phyloP scores from a whole-genome alignment of 2,329 filamentous ascomycete genomes.

The Neofusicoccum laricinum region DNA sequence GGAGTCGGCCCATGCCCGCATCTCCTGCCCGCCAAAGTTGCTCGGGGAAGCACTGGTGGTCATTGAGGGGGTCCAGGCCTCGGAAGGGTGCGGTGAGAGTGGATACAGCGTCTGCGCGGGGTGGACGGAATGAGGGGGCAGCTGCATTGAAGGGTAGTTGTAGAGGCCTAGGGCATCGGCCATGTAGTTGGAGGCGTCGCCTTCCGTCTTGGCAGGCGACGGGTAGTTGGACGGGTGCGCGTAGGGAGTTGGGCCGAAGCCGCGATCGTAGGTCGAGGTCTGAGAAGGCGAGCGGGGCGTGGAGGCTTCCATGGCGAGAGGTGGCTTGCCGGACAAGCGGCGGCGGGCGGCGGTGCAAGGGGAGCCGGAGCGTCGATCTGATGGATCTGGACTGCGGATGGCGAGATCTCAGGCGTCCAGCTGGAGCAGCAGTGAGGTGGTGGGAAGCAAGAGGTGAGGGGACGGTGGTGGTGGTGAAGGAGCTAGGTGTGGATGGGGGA shows the following conservation, averaged over 20 bases:
- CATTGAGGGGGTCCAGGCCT: conserved; percentile 27
- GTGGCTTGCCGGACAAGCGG: not conserved
- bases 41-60: no score
- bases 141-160: conserved; percentile 23
- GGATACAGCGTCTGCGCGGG: conserved; percentile 24
- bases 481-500: conserved; percentile 16
- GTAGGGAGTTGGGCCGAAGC: conserved; percentile 1
- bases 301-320: conserved; percentile 1
- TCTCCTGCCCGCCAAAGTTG: conserved; percentile 25
- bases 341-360: not conserved
- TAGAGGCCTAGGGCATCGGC: conserved; percentile 34
- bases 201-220: conserved; percentile 32
- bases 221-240: conserved; percentile 33
- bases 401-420: conserved; percentile 6
- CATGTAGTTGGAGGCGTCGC: conserved; percentile 26
- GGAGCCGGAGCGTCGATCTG: not conserved
- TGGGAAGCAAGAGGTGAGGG: not conserved
- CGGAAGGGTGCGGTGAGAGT: conserved; percentile 35
- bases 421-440: not conserved
- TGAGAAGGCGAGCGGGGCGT: conserved; percentile 10
- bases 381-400: not conserved
- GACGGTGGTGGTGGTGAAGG: conserved; percentile 1
- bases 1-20: not conserved
- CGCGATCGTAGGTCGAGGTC: not conserved
- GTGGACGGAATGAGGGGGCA: conserved; percentile 16